Evolutionary conservation across 2,329 filamentous ascomycete genomes (phyloP).

Genomic region (Phaeophleospora eucalypticola): DNA sequence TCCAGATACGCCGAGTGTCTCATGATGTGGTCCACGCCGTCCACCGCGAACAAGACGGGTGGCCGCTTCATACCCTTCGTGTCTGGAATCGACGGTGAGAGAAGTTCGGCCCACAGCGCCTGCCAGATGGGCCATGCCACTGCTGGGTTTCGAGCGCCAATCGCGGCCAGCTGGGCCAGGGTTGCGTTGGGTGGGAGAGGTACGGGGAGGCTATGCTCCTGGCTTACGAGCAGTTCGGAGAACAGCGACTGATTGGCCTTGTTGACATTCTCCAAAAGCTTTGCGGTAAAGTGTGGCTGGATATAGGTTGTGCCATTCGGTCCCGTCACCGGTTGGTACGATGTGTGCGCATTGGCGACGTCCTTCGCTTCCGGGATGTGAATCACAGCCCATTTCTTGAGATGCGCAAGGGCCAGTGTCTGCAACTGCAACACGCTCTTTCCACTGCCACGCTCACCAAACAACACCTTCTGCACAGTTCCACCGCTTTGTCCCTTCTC

Average conservation of each 20-base stretch:
- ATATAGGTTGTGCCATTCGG: constrained; percentile 56
- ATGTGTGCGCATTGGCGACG: constrained; percentile 71
- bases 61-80: constrained; percentile 46
- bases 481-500: constrained; percentile 44
- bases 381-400: constrained; percentile 84
- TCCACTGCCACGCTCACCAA: constrained; percentile 69
- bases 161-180: constrained; percentile 63
- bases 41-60: constrained; percentile 69
- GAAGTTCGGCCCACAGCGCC: constrained; percentile 77
- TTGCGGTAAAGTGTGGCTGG: constrained; percentile 73
- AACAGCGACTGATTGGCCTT: constrained; percentile 69
- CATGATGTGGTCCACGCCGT: constrained; percentile 81
- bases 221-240: constrained; percentile 46
- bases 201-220: constrained; percentile 56
- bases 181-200: constrained; percentile 55
- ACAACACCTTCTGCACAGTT: constrained; percentile 61
- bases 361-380: constrained; percentile 89
- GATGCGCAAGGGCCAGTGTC: constrained; percentile 72
- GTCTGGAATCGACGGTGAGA: constrained; percentile 40
- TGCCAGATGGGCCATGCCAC: constrained; percentile 75
- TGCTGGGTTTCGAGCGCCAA: constrained; percentile 70
- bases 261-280: constrained; percentile 67
- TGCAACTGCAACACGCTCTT: constrained; percentile 87
- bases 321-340: constrained; percentile 67
- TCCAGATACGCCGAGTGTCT: constrained; percentile 69